Percentiles rank a stretch among this genome's conserved stretches.
phyloP scores from a whole-genome alignment of 2,329 filamentous ascomycete genomes.

The Aspergillus tanneri region DNA sequence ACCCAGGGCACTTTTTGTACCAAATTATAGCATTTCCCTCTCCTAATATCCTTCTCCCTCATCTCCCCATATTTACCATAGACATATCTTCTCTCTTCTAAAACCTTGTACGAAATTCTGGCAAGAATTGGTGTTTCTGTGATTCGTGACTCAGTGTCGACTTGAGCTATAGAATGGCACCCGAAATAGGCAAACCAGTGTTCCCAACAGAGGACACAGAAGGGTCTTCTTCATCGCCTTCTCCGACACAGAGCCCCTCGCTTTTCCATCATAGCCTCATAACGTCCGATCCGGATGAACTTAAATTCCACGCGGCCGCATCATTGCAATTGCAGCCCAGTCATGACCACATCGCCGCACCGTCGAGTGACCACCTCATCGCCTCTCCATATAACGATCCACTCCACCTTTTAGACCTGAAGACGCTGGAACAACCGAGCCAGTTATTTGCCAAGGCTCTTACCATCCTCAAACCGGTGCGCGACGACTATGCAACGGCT shows the following conservation, averaged over 20 bases:
- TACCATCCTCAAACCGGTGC: constrained; percentile 60
- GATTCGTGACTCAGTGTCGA: neutral
- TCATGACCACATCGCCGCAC: constrained; percentile 4
- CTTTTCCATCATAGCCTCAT: constrained; percentile 34
- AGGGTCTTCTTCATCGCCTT: neutral
- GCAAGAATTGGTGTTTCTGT: too few relatives aligned
- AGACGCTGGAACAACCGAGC: constrained; percentile 63
- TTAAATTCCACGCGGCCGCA: constrained; percentile 37
- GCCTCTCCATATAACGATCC: constrained; percentile 73
- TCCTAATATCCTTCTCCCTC: neutral
- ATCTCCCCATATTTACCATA: neutral
- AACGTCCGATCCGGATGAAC: constrained; percentile 33
- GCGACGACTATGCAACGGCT: constrained; percentile 72
- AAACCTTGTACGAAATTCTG: too few relatives aligned
- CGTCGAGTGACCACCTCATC: constrained; percentile 48
- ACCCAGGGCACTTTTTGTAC: neutral
- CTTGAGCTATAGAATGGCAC: constrained; percentile 10
- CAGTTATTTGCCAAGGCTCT: constrained; percentile 71
- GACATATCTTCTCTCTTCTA: constrained; percentile 1
- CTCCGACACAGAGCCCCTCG: neutral
- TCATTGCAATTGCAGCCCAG: constrained; percentile 31
- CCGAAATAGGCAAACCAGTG: constrained; percentile 9
- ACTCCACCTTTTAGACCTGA: constrained; percentile 71
- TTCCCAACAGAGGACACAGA: neutral
- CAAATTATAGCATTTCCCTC: constrained; percentile 5